A percentile compares a stretch with the other conserved stretches of the same genome.
phyloP scores from a whole-genome alignment of 139 green algal species.

The Ettlia oleoabundans region DNA sequence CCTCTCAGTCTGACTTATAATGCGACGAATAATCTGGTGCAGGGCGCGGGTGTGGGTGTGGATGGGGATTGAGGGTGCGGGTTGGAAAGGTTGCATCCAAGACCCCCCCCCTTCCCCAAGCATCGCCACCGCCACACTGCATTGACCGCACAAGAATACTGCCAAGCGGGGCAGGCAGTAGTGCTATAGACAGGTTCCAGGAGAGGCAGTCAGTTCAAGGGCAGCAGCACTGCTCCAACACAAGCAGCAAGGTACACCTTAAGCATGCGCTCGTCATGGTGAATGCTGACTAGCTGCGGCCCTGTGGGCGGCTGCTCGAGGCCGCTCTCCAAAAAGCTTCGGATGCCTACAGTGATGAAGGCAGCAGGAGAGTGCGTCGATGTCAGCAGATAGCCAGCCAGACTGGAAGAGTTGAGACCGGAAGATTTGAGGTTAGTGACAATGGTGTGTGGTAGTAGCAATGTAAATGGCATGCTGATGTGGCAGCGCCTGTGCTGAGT shows the following conservation, averaged over 20 bases:
- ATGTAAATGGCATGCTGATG: not conserved
- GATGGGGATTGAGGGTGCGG: no score
- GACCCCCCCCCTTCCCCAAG: no score
- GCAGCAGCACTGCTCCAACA: not conserved
- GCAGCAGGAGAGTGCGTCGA: no score
- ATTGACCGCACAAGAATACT: no score
- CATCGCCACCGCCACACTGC: no score
- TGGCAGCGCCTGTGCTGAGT: not conserved
- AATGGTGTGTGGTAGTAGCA: not conserved
- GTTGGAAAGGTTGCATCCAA: no score
- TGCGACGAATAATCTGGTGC: constrained; percentile 61
- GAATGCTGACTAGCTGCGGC: not conserved
- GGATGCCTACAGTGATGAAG: constrained; percentile 52
- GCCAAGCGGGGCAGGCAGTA: not conserved
- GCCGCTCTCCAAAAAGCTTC: constrained; percentile 64
- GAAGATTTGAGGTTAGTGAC: not conserved
- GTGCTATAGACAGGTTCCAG: not conserved
- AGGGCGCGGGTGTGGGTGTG: not conserved
- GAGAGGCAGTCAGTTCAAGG: not conserved
- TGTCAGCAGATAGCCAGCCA: not conserved
- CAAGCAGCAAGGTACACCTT: constrained; percentile 5
- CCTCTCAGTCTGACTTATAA: constrained; percentile 55
- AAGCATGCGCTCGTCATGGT: constrained; percentile 66
- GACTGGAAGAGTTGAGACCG: not conserved
- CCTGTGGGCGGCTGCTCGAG: not conserved